phyloP scores from a whole-genome alignment of 257 asterid species.

The Solanum sitiens region DNA sequence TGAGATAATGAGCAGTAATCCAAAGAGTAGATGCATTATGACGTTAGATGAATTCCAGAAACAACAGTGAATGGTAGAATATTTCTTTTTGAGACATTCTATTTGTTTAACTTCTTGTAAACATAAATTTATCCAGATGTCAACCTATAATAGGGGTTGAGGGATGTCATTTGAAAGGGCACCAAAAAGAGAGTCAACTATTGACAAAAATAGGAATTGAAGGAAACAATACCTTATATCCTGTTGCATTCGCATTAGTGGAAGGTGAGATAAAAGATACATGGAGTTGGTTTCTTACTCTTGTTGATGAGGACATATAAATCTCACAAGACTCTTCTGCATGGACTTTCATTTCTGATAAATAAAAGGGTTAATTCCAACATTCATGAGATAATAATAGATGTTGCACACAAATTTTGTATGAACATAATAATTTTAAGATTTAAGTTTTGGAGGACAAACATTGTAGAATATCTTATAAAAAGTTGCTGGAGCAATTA shows the following conservation, averaged over 20 bases:
- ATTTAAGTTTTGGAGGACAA: no score
- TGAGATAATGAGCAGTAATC: background rate
- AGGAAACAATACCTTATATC: background rate
- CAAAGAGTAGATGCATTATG: background rate
- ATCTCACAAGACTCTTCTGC: background rate
- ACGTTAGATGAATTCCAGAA: background rate
- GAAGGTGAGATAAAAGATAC: background rate
- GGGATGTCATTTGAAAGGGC: background rate
- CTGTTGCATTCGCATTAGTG: background rate
- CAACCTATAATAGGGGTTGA: background rate
- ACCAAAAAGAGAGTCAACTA: no score
- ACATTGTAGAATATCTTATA: background rate
- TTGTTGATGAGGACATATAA: background rate
- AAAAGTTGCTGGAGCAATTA: background rate
- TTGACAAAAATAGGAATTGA: no score
- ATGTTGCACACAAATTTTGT: background rate
- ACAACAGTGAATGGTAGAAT: background rate
- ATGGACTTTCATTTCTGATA: no score
- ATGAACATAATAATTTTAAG: background rate
- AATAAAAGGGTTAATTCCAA: background rate
- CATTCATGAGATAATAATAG: background rate
- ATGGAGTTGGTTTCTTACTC: background rate
- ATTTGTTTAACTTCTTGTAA: background rate
- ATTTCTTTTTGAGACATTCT: background rate
- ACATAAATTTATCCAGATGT: no score